Conservation (phyloP, 768 basidiomycete species). For the Punctularia strigosozonata region DNA sequence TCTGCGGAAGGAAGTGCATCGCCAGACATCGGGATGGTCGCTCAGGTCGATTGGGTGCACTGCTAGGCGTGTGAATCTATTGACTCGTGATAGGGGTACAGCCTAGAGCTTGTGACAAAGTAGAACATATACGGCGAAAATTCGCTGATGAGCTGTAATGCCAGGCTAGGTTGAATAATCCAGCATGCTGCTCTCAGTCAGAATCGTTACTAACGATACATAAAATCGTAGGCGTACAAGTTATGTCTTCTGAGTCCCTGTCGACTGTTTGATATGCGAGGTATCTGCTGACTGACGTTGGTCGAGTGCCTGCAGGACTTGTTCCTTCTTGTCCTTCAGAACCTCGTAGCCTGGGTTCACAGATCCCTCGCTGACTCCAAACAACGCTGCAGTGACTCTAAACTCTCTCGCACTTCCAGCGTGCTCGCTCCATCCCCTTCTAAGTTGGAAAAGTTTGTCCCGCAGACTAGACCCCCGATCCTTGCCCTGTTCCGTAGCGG, state of each 20-base stretch:
- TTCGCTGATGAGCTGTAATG: too few species aligned
- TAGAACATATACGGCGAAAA: too few species aligned
- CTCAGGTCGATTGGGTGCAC: slow-evolving; percentile 5
- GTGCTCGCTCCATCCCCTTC: slow-evolving; percentile 7
- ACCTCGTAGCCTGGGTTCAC: slow-evolving; percentile 33
- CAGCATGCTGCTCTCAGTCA: too few species aligned
- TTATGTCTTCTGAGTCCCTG: background rate
- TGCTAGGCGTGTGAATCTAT: background rate
- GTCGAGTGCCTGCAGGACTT: slow-evolving; percentile 8
- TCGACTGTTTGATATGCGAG: slow-evolving; percentile 3
- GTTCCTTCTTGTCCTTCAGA: slow-evolving; percentile 33
- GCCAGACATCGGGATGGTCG: too few species aligned
- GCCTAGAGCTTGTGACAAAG: too few species aligned
- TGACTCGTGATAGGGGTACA: too few species aligned
- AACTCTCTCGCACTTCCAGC: slow-evolving; percentile 27
- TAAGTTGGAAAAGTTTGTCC: background rate
- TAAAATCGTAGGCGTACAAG: background rate
- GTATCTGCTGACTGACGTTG: slow-evolving; percentile 9
- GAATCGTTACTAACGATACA: background rate
- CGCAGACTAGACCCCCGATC: slow-evolving; percentile 1
- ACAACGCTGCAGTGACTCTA: slow-evolving; percentile 39
- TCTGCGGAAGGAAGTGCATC: slow-evolving; percentile 7
- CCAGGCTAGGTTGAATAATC: too few species aligned
- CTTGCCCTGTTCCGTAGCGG: too few species aligned
- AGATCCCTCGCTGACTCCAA: slow-evolving; percentile 31